These are phyloP conservation scores for Paragyromitra xinjiangensis DNA, from an alignment of 495 filamentous ascomycete species.

Conservation along the genomic window DNA sequence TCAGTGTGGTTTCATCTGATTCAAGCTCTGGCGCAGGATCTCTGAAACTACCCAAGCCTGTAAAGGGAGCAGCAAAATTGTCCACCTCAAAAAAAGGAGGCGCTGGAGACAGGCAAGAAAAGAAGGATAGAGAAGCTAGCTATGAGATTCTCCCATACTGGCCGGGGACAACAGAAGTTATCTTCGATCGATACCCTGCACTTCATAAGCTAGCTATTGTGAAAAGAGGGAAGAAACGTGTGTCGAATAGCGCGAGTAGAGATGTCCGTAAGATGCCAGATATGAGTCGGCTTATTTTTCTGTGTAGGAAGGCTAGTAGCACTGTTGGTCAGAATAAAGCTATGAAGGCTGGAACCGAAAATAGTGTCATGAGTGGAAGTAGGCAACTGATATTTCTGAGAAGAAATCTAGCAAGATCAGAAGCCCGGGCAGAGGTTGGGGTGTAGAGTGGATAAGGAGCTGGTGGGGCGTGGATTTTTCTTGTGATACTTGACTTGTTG, in stretches of 20 bases:
- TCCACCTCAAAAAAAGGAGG: background rate
- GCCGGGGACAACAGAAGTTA: conserved; percentile 31
- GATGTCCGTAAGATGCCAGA: conserved; percentile 21
- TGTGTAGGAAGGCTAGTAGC: conserved; percentile 38
- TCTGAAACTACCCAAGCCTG: background rate
- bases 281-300: conserved; percentile 26
- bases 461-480: background rate
- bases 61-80: background rate
- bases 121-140: background rate
- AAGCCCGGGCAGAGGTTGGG: background rate
- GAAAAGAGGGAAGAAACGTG: conserved; percentile 20
- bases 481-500: background rate
- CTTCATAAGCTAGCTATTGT: conserved; percentile 2
- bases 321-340: background rate
- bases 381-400: conserved; percentile 39
- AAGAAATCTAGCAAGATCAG: conserved; percentile 25
- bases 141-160: conserved; percentile 13
- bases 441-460: background rate
- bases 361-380: conserved; percentile 12
- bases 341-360: conserved; percentile 23
- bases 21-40: background rate
- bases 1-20: background rate
- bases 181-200: conserved; percentile 48
- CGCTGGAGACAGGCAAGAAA: background rate
- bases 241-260: background rate